Percentiles rank a stretch among this genome's conserved stretches.
Conservation (phyloP, 2,329 filamentous ascomycete species). For the Tolypocladium cylindrosporum region DNA sequence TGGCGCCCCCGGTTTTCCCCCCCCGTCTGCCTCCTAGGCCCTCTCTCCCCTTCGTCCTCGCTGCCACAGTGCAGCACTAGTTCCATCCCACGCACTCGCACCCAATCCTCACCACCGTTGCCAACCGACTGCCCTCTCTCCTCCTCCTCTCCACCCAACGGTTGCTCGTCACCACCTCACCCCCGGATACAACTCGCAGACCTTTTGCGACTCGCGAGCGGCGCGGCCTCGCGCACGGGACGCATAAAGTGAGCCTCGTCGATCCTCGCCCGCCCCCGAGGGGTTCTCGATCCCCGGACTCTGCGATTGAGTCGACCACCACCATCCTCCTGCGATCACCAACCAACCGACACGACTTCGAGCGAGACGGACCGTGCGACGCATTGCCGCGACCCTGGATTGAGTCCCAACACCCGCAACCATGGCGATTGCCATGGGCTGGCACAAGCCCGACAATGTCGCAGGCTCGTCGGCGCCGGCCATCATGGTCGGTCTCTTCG, state of each 20-base stretch:
- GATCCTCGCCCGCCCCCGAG: background rate
- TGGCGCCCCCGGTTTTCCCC: background rate
- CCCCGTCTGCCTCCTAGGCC: background rate
- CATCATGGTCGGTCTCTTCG: constrained; percentile 63
- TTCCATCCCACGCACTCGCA: background rate
- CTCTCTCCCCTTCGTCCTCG: background rate
- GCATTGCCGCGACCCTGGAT: constrained; percentile 30
- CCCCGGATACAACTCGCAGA: background rate
- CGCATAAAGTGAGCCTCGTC: background rate
- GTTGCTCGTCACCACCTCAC: background rate
- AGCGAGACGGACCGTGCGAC: background rate
- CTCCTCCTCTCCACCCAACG: background rate
- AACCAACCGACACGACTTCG: background rate
- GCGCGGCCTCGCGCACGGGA: background rate
- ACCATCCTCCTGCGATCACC: background rate
- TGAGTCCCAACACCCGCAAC: constrained; percentile 39
- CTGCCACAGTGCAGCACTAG: background rate
- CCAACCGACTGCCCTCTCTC: background rate
- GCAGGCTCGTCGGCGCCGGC: constrained; percentile 62
- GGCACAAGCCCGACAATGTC: constrained; percentile 67
- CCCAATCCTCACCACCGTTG: background rate
- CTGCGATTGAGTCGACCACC: background rate
- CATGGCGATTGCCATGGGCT: constrained; percentile 59
- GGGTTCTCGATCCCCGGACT: background rate
- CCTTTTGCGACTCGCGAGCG: background rate